A percentile compares a stretch with the other conserved stretches of the same genome.
Evolutionary conservation across 2,329 filamentous ascomycete species (phyloP).

Genomic region (Elsinoe fawcettii): DNA sequence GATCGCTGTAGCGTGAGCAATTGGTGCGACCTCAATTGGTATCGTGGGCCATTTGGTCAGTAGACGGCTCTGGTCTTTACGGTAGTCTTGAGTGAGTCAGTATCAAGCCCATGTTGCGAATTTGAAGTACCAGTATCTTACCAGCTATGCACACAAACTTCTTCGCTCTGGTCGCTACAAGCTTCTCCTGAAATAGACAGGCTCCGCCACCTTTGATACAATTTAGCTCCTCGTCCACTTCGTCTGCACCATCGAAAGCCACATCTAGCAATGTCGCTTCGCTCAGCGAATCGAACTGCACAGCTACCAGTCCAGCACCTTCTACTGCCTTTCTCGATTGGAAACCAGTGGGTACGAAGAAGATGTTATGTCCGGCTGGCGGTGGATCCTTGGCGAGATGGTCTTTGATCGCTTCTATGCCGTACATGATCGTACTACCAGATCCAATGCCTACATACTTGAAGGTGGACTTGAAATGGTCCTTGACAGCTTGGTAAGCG

Average conservation of each 20-base stretch:
- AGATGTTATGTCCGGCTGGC: constrained; percentile 53
- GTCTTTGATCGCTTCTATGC: constrained; percentile 68
- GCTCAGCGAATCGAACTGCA: constrained; percentile 69
- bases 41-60: constrained; percentile 71
- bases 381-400: constrained; percentile 40
- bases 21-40: constrained; percentile 87
- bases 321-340: constrained; percentile 84
- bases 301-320: constrained; percentile 64
- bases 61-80: constrained; percentile 75
- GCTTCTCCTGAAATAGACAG: constrained; percentile 96
- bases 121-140: constrained; percentile 28
- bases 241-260: constrained; percentile 92
- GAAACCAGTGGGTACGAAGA: constrained; percentile 86
- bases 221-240: constrained; percentile 90
- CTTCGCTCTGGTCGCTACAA: constrained; percentile 76
- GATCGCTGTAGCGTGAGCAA: constrained; percentile 71
- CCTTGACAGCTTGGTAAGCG: constrained; percentile 63
- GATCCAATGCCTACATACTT: constrained; percentile 71
- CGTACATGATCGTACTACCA: constrained; percentile 74
- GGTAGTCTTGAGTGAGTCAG: constrained; percentile 56
- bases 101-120: constrained; percentile 3
- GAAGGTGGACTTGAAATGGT: constrained; percentile 58
- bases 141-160: constrained; percentile 83
- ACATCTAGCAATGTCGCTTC: constrained; percentile 64
- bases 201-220: constrained; percentile 97